phyloP scores from a whole-genome alignment of 768 basidiomycete species.

The Crepidotus variabilis region DNA sequence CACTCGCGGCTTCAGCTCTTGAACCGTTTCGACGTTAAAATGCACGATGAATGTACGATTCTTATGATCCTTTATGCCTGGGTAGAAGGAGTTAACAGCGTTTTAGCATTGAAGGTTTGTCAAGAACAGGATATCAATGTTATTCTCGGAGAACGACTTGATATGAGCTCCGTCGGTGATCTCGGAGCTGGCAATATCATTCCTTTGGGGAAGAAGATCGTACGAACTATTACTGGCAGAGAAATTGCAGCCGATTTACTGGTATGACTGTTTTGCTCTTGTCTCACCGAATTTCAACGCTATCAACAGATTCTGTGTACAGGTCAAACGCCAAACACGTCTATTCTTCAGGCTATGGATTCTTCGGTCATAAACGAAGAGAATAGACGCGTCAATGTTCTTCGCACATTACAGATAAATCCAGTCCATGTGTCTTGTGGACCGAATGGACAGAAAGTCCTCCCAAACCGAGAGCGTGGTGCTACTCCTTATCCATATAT shows the following conservation, averaged over 20 bases:
- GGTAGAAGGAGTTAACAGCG: too few relatives aligned
- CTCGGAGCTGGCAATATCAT: slow-evolving; percentile 23
- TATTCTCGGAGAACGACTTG: slow-evolving; percentile 53
- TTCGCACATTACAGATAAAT: slow-evolving; percentile 49
- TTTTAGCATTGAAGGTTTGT: slow-evolving; percentile 32
- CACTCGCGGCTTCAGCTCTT: slow-evolving; percentile 56
- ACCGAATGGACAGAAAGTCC: too few relatives aligned
- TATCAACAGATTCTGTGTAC: slow-evolving; percentile 51
- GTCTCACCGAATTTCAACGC: background rate
- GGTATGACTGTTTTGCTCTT: slow-evolving; percentile 28
- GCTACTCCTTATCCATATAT: slow-evolving; percentile 45
- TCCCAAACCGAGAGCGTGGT: background rate
- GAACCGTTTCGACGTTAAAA: slow-evolving; percentile 45
- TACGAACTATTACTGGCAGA: slow-evolving; percentile 45
- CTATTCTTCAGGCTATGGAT: slow-evolving; percentile 39
- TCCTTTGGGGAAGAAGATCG: slow-evolving; percentile 25
- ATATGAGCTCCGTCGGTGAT: slow-evolving; percentile 31
- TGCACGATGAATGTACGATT: slow-evolving; percentile 49
- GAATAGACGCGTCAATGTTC: slow-evolving; percentile 40
- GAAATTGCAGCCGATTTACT: slow-evolving; percentile 51
- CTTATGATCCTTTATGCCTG: background rate
- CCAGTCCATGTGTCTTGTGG: slow-evolving; percentile 9
- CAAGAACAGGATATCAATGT: slow-evolving; percentile 42
- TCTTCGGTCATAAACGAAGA: slow-evolving; percentile 32
- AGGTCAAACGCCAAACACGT: slow-evolving; percentile 57